A percentile compares a stretch with the other conserved stretches of the same genome.
Evolutionary conservation across 2,329 filamentous ascomycete genomes (phyloP).

Genomic region (Coniella vitis): DNA sequence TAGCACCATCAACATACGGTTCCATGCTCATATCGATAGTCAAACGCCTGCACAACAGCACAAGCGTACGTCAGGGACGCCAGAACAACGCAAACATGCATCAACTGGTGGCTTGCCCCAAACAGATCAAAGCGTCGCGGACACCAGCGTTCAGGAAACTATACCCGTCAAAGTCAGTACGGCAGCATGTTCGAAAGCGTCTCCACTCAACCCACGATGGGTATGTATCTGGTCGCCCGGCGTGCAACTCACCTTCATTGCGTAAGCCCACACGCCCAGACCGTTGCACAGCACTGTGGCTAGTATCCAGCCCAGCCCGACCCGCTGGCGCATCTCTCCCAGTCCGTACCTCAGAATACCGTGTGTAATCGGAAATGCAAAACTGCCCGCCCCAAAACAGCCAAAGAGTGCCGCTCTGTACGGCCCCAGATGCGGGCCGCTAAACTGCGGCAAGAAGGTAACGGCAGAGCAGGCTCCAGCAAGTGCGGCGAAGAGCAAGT

Average conservation of each 20-base stretch:
- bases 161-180: neutral
- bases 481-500: conserved; percentile 27
- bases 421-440: conserved; percentile 30
- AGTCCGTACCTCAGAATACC: conserved; percentile 28
- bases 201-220: too few species aligned
- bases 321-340: conserved; percentile 28
- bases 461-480: conserved; percentile 31
- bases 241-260: conserved; percentile 21
- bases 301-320: conserved; percentile 33
- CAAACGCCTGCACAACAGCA: conserved; percentile 31
- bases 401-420: conserved; percentile 34
- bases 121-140: conserved; percentile 38
- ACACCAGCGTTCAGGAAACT: conserved; percentile 38
- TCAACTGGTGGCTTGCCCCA: conserved; percentile 41
- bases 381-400: conserved; percentile 32
- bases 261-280: conserved; percentile 32
- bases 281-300: conserved; percentile 31
- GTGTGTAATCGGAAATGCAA: conserved; percentile 33
- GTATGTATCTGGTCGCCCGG: neutral
- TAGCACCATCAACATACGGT: neutral
- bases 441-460: conserved; percentile 30
- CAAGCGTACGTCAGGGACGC: conserved; percentile 31
- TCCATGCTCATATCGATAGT: conserved; percentile 23
- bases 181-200: too few species aligned
- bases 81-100: conserved; percentile 39